Conservation (phyloP, 257 asterid species). For the Jacaranda mimosifolia region DNA sequence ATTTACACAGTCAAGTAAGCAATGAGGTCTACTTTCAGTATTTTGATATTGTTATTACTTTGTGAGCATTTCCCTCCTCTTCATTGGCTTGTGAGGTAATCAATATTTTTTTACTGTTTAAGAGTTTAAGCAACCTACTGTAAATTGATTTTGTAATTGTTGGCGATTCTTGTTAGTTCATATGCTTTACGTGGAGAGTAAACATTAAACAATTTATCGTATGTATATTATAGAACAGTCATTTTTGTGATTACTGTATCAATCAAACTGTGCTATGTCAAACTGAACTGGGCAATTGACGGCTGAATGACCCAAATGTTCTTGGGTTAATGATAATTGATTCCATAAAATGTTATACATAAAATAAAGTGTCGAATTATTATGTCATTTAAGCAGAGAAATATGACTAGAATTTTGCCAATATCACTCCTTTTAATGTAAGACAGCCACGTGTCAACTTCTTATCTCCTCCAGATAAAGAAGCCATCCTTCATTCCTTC, state of each 20-base stretch:
- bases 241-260: too few species aligned
- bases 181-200: not conserved
- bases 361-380: too few species aligned
- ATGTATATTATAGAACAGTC: too few species aligned
- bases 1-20: constrained; percentile 56
- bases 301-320: too few species aligned
- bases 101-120: constrained; percentile 5
- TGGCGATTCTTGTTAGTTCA: not conserved
- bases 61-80: not conserved
- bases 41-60: constrained; percentile 30
- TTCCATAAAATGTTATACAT: too few species aligned
- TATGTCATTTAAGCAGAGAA: too few species aligned
- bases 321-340: too few species aligned
- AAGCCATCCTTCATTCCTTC: too few species aligned
- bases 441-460: constrained; percentile 50
- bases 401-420: too few species aligned
- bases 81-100: constrained; percentile 31
- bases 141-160: constrained; percentile 8
- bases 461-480: constrained; percentile 28
- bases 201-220: too few species aligned
- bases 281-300: too few species aligned
- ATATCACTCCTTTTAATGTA: not conserved
- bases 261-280: too few species aligned
- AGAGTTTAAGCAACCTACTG: constrained; percentile 9
- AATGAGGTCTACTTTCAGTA: constrained; percentile 17